Percentiles rank a stretch among this genome's conserved stretches.
Conservation (phyloP, 2,329 filamentous ascomycete genomes). For the Penicillium sp. region DNA sequence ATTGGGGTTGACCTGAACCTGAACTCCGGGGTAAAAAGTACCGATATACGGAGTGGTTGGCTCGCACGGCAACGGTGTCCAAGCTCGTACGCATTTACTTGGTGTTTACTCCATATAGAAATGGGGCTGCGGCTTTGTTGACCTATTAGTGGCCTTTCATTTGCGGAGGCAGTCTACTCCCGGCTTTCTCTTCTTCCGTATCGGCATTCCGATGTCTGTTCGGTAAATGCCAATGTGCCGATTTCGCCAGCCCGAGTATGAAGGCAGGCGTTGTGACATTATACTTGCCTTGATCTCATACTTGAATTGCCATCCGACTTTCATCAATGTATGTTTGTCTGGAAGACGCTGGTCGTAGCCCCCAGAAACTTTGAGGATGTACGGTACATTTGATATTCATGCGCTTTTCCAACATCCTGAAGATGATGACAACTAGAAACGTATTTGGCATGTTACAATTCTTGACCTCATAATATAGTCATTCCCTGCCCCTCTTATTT, state of each 20-base stretch:
- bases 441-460: neutral
- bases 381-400: too few relatives aligned
- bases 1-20: constrained; percentile 8
- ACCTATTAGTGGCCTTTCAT: constrained; percentile 10
- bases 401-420: too few relatives aligned
- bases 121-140: constrained; percentile 6
- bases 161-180: constrained; percentile 13
- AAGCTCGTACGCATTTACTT: constrained; percentile 1
- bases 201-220: constrained; percentile 18
- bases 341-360: too few relatives aligned
- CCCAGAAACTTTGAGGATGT: too few relatives aligned
- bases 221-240: constrained; percentile 7
- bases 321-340: too few relatives aligned
- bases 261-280: too few relatives aligned
- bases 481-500: neutral
- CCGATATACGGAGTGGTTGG: constrained; percentile 19
- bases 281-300: too few relatives aligned
- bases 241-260: constrained; percentile 12
- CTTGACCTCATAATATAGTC: neutral
- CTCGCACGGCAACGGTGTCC: neutral
- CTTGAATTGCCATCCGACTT: too few relatives aligned
- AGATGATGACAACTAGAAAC: too few relatives aligned
- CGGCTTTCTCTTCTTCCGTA: constrained; percentile 15
- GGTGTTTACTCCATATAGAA: neutral
- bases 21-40: constrained; percentile 19